These are phyloP conservation scores for Coniochaeta ligniaria DNA, from an alignment of 2,329 filamentous ascomycete species.

Conservation along the genomic window DNA sequence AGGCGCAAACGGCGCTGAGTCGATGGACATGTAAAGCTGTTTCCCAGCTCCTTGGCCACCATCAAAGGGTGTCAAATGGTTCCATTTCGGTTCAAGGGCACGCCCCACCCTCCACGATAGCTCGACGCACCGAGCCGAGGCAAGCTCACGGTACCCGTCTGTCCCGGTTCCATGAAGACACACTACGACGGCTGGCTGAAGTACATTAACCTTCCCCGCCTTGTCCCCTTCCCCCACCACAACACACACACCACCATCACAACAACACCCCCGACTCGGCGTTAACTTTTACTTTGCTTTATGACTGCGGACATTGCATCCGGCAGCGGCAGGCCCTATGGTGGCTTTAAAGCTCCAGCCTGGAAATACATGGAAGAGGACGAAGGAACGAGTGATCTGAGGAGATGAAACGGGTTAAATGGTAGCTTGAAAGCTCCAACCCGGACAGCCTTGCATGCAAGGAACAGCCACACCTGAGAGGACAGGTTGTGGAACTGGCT, in stretches of 20 bases:
- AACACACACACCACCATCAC: constrained; percentile 11
- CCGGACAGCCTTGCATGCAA: constrained; percentile 16
- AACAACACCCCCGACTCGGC: constrained; percentile 17
- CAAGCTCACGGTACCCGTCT: not conserved
- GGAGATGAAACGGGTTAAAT: constrained; percentile 31
- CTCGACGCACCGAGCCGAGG: not conserved
- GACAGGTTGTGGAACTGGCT: not conserved
- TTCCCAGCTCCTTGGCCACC: not conserved
- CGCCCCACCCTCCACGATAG: not conserved
- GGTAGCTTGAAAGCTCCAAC: constrained; percentile 44
- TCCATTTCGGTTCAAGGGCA: not conserved
- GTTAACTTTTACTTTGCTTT: constrained; percentile 22
- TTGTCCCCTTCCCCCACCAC: constrained; percentile 16
- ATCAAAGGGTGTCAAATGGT: not conserved
- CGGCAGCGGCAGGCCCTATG: constrained; percentile 39
- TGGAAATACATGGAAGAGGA: constrained; percentile 17
- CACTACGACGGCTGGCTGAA: constrained; percentile 15
- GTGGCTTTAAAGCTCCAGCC: constrained; percentile 62
- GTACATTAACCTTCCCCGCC: constrained; percentile 8
- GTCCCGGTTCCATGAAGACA: not conserved
- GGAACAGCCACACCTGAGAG: not conserved
- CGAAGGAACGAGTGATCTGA: constrained; percentile 16
- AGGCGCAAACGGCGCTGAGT: constrained; percentile 52
- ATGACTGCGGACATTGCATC: constrained; percentile 5
- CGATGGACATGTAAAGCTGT: constrained; percentile 54